Evolutionary conservation across 306 rosid genomes (phyloP).

Genomic region (Prunus armeniaca): DNA sequence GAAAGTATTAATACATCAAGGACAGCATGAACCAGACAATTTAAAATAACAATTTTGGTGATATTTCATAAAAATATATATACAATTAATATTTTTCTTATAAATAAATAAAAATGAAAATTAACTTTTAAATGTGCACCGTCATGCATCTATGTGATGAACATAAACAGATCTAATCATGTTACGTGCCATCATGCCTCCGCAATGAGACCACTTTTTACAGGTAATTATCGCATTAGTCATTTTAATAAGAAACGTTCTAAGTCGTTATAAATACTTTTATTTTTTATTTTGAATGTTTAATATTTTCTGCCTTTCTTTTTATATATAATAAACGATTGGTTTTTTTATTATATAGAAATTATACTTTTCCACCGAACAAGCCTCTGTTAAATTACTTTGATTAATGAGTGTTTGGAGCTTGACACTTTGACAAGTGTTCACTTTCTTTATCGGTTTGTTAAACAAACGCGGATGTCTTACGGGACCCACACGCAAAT

Average conservation of each 20-base stretch:
- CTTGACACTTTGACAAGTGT: neutral
- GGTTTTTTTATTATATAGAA: too few species aligned
- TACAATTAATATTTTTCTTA: too few species aligned
- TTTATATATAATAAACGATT: too few species aligned
- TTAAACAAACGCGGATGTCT: neutral
- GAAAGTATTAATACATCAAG: neutral
- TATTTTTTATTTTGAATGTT: neutral
- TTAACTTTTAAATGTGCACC: too few species aligned
- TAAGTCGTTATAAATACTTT: neutral
- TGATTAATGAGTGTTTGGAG: neutral
- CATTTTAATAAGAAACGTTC: neutral
- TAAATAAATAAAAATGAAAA: too few species aligned
- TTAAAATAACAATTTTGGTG: neutral
- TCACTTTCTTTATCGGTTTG: neutral
- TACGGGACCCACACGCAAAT: neutral
- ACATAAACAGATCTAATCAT: too few species aligned
- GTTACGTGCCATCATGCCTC: too few species aligned
- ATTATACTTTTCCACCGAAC: neutral
- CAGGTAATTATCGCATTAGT: too few species aligned
- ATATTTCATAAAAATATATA: neutral
- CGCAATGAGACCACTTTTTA: too few species aligned
- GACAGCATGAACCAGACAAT: neutral
- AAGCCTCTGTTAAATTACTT: neutral
- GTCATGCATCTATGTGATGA: too few species aligned
- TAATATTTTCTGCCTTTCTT: too few species aligned